Evolutionary conservation across 2,329 filamentous ascomycete species (phyloP), one percentile per base, ranked within the genome.

Genomic region (Clarireedia homoeocarpa): DNA sequence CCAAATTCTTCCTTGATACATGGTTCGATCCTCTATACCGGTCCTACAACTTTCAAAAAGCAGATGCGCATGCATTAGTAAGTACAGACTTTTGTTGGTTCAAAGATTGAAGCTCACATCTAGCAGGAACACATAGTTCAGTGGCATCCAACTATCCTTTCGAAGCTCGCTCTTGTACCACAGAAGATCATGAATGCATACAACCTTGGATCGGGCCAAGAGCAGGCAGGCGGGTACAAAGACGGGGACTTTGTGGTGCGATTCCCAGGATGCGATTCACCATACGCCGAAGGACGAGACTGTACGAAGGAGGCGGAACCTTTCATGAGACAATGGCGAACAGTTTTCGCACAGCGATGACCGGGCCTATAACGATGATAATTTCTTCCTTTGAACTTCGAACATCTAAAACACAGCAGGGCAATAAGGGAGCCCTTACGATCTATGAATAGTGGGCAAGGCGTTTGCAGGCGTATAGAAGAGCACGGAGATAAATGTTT

Each of bases 1-100:
- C 89, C 46, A 88, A 87, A 67, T 99, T 88, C 75, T 89, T 99
- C 68, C 73, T 97, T 17, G 94, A 99, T 70, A 87, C 89, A 1
- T 99, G 94, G 94, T 95, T 94, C 68, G 91, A 97, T 70, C 94
- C 94, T 48, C 75, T 97, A 45, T 99, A 95, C 73, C 81, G 92
- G 61, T 88, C 80, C 63, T 99, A 99, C 74, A 95, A 96, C 69
- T 99, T 99, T 68, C 89, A 95, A 68, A 96, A 95, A 71, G 91
- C 90, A 0, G 94, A 99, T 72, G 82, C 79, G 24, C 92, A 99
- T 75, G 91, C 92, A 51, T 73, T 99, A 75, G 94, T 91, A 76
- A 69, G 84, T 47, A 70, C 17, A 38, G 17, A 44, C 39, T 24
- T 51, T 48, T 38, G 30, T 23, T 45, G 24, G 4, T 20, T n/a